Evolutionary conservation across 306 rosid genomes (phyloP), one percentile per base, ranked within the genome.

Genomic region (Begonia peltatifolia): DNA sequence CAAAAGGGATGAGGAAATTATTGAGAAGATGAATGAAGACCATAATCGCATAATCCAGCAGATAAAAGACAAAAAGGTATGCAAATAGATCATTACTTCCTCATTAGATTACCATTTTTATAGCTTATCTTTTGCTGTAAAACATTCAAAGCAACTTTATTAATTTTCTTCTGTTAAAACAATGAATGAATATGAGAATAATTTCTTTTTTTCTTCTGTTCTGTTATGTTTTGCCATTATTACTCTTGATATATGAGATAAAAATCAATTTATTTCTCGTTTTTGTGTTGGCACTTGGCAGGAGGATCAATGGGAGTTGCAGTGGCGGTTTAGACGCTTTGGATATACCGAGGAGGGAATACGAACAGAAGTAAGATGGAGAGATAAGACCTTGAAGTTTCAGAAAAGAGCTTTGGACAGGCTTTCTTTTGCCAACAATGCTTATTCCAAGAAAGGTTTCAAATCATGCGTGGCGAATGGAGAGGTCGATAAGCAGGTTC

Each of bases 351-450:
- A 50, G 11, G 9, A 6, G 13, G 6, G 13, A 16, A 18, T 48
- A 14, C 11, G 46, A 18, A 2, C n/a, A 1, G 9, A 8, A 15
- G n/a, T 16, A 12, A 15, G 12, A 17, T 14, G 30, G 59, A 11
- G 47, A 11, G 15, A 46, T 3, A 9, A 38, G 43, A 36, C 14
- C 14, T 47, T 38, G 71, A 17, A 41, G 52, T 8, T 20, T 35
- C 71, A 53, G 52, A 55, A 66, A 9, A 50, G 6, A 23, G 25
- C 47, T 42, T 8, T 59, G 4, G 72, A 67, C 48, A 67, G 52
- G 57, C 65, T 60, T 49, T 25, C 54, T 46, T 55, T 60, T 43
- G 72, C 62, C 30, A 60, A 67, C 49, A 49, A 61, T 17, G 62
- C 67, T 23, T 49, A 54, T 14, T 53, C 41, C 8, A 53, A 11